Percentiles rank a stretch among this genome's conserved stretches.
phyloP scores from a whole-genome alignment of 202 grass and related monocot species.

The Saccharum hybrid region DNA sequence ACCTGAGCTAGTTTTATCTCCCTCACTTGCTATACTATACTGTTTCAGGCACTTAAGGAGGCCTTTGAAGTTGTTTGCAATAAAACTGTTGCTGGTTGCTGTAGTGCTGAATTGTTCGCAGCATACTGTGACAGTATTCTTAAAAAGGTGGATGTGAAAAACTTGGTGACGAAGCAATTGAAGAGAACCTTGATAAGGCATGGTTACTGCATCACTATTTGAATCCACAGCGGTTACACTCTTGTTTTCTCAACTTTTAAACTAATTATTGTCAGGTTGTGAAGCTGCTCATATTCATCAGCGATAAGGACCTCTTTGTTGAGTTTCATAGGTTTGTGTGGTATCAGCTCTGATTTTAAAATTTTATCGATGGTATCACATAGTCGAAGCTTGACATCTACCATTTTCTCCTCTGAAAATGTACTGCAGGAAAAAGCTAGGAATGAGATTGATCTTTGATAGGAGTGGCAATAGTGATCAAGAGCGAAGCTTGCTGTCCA shows the following conservation, averaged over 20 bases:
- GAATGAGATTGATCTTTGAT: constrained; percentile 86
- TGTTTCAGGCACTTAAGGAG: constrained; percentile 70
- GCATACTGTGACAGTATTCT: constrained; percentile 89
- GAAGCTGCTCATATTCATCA: constrained; percentile 81
- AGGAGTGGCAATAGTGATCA: constrained; percentile 95
- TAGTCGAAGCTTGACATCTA: not conserved
- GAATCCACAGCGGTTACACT: not conserved
- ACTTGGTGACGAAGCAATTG: constrained; percentile 96
- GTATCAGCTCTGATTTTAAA: not conserved
- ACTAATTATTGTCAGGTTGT: constrained; percentile 65
- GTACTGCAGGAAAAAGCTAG: constrained; percentile 78
- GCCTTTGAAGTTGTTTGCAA: constrained; percentile 95
- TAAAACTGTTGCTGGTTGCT: constrained; percentile 80
- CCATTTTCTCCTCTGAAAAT: not conserved
- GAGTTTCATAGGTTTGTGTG: constrained; percentile 76
- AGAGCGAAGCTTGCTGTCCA: constrained; percentile 91
- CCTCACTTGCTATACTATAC: not conserved
- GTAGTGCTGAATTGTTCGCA: constrained; percentile 85
- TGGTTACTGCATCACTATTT: not conserved
- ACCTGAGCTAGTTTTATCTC: not conserved
- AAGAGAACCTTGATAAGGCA: constrained; percentile 95
- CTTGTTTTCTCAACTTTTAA: not conserved
- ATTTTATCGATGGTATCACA: not conserved
- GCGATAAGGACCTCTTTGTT: constrained; percentile 91
- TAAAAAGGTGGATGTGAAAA: constrained; percentile 84